These are phyloP conservation scores for Ophiocordyceps sinensis DNA, from an alignment of 2,329 filamentous ascomycete genomes.

Conservation along the genomic window DNA sequence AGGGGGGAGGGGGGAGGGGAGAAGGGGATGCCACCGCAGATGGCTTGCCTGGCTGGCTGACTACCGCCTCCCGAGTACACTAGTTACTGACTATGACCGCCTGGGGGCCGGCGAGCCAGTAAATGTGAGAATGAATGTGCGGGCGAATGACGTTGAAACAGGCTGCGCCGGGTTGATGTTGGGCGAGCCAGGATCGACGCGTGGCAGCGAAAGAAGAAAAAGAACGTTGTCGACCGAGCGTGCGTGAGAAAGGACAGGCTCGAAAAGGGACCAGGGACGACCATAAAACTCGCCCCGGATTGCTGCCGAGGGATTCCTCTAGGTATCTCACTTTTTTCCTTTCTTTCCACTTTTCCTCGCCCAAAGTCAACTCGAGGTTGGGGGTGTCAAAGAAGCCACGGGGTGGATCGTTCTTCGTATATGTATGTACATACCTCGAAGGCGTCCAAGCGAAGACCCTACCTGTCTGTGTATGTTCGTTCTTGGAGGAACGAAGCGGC, in stretches of 20 bases:
- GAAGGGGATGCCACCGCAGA: background rate
- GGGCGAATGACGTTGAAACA: conserved; percentile 5
- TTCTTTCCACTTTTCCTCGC: too few species aligned
- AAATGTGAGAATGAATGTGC: background rate
- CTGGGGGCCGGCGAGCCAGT: background rate
- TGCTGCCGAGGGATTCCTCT: too few species aligned
- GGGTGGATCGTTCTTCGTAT: too few species aligned
- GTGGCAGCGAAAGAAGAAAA: background rate
- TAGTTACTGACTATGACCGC: background rate
- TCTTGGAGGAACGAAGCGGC: too few species aligned
- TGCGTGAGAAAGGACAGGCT: background rate
- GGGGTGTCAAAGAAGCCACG: too few species aligned
- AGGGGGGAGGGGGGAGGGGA: background rate
- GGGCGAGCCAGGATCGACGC: background rate
- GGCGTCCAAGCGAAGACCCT: too few species aligned
- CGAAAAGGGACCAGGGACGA: background rate
- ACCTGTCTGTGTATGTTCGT: too few species aligned
- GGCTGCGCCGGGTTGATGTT: background rate
- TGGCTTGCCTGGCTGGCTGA: background rate
- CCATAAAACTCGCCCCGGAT: too few species aligned
- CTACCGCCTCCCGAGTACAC: background rate
- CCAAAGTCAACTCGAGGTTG: too few species aligned
- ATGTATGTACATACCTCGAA: too few species aligned
- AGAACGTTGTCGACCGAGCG: background rate
- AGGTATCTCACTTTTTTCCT: too few species aligned